phyloP scores from a whole-genome alignment of 2,329 filamentous ascomycete species.

The Clarireedia paspali region DNA sequence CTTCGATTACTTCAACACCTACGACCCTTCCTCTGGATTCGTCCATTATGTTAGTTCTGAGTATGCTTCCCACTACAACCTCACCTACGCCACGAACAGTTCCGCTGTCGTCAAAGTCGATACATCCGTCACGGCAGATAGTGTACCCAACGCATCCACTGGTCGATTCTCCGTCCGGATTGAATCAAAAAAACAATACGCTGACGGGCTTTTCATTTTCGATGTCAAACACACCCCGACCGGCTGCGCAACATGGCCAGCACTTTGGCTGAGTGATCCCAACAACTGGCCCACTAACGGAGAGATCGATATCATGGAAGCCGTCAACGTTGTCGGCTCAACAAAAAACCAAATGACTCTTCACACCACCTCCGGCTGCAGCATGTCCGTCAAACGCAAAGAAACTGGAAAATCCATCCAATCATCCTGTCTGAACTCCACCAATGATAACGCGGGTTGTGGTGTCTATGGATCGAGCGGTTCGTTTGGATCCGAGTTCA shows the following conservation, averaged over 20 bases:
- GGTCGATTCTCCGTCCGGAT: constrained; percentile 42
- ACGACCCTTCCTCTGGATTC: constrained; percentile 38
- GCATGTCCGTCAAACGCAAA: constrained; percentile 32
- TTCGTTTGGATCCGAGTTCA: constrained; percentile 47
- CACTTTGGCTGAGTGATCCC: constrained; percentile 57
- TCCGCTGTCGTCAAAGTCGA: constrained; percentile 54
- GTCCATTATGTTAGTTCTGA: constrained; percentile 35
- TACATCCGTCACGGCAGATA: constrained; percentile 43
- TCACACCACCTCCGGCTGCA: constrained; percentile 39
- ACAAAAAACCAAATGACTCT: constrained; percentile 38
- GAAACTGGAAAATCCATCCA: constrained; percentile 42
- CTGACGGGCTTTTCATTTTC: constrained; percentile 46
- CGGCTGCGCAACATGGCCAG: constrained; percentile 45
- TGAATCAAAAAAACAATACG: constrained; percentile 45
- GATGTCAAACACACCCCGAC: constrained; percentile 53
- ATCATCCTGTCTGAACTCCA: constrained; percentile 36
- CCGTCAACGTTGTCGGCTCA: constrained; percentile 36
- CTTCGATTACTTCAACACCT: constrained; percentile 37
- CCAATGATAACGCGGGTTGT: constrained; percentile 35
- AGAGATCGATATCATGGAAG: constrained; percentile 49
- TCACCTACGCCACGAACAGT: constrained; percentile 49
- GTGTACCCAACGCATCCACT: constrained; percentile 46
- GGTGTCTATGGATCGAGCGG: constrained; percentile 34
- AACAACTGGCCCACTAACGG: constrained; percentile 53
- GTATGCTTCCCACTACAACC: constrained; percentile 39